Percentiles rank a stretch among this genome's conserved stretches.
Evolutionary conservation across 768 basidiomycete species (phyloP).

Genomic region (Lenzites betulinus): DNA sequence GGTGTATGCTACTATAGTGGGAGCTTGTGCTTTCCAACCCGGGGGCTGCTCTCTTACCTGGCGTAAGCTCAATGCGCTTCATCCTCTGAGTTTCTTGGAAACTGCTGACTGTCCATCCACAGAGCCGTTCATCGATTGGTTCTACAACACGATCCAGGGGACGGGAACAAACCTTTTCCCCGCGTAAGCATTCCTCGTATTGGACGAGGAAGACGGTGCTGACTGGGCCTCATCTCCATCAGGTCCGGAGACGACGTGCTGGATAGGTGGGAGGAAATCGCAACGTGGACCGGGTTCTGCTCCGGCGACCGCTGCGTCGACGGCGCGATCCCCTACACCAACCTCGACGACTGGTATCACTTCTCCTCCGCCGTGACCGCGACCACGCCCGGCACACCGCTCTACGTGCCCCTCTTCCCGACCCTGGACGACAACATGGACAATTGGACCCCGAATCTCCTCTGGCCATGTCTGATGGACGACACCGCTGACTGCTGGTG

Average conservation of each 20-base stretch:
- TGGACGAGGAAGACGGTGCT: background rate
- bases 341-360: conserved; percentile 14
- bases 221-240: background rate
- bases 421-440: background rate
- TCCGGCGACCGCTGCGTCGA: background rate
- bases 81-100: no score
- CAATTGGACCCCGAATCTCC: conserved; percentile 2
- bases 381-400: background rate
- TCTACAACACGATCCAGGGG: conserved; percentile 3
- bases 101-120: no score
- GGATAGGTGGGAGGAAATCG: background rate
- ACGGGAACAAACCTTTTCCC: conserved; percentile 3
- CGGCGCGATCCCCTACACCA: conserved; percentile 2
- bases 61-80: background rate
- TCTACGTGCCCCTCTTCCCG: background rate
- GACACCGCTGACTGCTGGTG: conserved; percentile 4
- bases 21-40: background rate
- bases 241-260: conserved; percentile 7
- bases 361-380: conserved; percentile 4
- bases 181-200: background rate
- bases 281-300: conserved; percentile 6
- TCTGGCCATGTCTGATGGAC: conserved; percentile 4
- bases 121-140: conserved; percentile 12
- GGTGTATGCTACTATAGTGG: conserved; percentile 2
- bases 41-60: conserved; percentile 2